These are phyloP conservation scores for Lomentospora prolificans DNA, from an alignment of 2,329 filamentous ascomycete genomes.

Conservation along the genomic window DNA sequence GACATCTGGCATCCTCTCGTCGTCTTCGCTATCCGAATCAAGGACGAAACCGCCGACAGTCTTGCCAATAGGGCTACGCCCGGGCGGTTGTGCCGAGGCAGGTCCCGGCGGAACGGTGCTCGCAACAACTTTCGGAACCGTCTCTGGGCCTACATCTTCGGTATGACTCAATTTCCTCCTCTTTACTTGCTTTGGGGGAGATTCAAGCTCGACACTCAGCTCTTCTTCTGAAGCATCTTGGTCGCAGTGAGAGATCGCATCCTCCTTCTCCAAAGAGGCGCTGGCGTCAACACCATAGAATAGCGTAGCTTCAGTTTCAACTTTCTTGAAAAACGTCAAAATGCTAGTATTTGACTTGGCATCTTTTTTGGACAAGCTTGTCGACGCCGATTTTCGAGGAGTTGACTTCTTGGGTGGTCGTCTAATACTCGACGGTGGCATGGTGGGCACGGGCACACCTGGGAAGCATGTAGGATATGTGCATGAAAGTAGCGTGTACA, in stretches of 20 bases:
- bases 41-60: constrained; percentile 43
- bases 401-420: constrained; percentile 8
- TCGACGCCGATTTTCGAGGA: constrained; percentile 9
- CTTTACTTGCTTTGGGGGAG: constrained; percentile 21
- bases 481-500: not conserved
- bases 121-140: not conserved
- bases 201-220: not conserved
- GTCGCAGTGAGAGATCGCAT: constrained; percentile 19
- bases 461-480: not conserved
- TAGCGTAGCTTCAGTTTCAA: constrained; percentile 26
- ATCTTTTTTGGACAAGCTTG: constrained; percentile 22
- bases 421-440: constrained; percentile 2
- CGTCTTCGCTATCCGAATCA: constrained; percentile 52
- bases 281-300: constrained; percentile 11
- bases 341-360: constrained; percentile 53
- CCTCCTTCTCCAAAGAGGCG: constrained; percentile 24
- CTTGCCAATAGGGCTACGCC: constrained; percentile 8
- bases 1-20: constrained; percentile 16
- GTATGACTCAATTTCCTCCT: constrained; percentile 29
- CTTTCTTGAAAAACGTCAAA: constrained; percentile 66
- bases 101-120: not conserved
- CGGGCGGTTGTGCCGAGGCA: not conserved
- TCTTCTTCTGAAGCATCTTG: constrained; percentile 8
- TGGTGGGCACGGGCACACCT: not conserved
- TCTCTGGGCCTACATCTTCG: constrained; percentile 2